These are phyloP conservation scores for Talaromyces adpressus DNA, from an alignment of 495 filamentous ascomycete species.

Conservation along the genomic window DNA sequence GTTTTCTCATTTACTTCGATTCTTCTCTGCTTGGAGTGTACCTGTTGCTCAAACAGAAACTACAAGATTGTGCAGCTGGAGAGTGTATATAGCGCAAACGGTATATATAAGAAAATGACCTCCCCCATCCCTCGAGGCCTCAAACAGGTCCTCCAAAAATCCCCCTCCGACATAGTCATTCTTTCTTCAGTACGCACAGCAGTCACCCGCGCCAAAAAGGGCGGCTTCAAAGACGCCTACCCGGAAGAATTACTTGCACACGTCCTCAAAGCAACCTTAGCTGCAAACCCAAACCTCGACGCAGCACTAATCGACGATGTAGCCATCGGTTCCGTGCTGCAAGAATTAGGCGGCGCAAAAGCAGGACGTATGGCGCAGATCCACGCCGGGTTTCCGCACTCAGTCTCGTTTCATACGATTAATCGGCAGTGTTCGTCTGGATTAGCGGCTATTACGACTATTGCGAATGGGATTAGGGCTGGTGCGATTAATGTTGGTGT, in stretches of 20 bases:
- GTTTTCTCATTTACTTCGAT: not conserved
- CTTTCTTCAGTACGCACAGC: constrained; percentile 83
- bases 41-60: not conserved
- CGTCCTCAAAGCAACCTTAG: constrained; percentile 77
- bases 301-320: constrained; percentile 70
- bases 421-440: constrained; percentile 82
- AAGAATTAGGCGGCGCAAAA: constrained; percentile 86
- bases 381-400: constrained; percentile 68
- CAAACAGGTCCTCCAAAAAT: constrained; percentile 70
- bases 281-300: constrained; percentile 66
- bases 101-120: constrained; percentile 31
- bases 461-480: constrained; percentile 64
- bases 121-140: constrained; percentile 57
- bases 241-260: constrained; percentile 80
- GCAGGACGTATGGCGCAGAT: constrained; percentile 86
- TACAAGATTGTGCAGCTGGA: not conserved
- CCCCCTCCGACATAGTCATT: constrained; percentile 78
- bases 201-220: constrained; percentile 73
- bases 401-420: constrained; percentile 72
- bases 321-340: constrained; percentile 78
- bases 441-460: constrained; percentile 62
- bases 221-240: constrained; percentile 79
- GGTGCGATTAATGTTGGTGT: constrained; percentile 73
- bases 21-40: not conserved
- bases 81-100: not conserved